Conservation (phyloP, 2,329 filamentous ascomycete genomes). For the Pseudogymnoascus pannorum region DNA sequence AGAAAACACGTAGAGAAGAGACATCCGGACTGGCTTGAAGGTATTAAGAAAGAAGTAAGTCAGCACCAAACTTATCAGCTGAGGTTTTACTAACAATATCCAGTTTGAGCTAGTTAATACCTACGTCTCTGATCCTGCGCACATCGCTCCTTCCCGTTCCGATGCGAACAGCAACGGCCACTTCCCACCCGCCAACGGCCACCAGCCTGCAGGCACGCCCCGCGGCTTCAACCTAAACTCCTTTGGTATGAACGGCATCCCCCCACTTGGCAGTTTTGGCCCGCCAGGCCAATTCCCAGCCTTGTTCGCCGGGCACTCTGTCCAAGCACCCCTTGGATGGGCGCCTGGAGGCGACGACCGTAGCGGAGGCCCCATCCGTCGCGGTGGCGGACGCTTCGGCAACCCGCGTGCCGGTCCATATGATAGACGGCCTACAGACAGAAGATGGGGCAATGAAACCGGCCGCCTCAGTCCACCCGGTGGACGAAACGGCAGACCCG, state of each 20-base stretch:
- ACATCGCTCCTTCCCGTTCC: constrained; percentile 86
- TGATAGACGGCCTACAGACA: constrained; percentile 57
- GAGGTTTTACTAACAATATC: constrained; percentile 28
- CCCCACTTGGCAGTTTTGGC: constrained; percentile 52
- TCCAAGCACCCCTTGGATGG: constrained; percentile 39
- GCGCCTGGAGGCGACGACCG: constrained; percentile 45
- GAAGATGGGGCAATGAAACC: constrained; percentile 38
- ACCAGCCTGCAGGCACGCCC: constrained; percentile 74
- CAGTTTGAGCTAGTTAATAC: constrained; percentile 86
- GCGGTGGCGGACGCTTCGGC: constrained; percentile 55
- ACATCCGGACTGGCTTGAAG: constrained; percentile 79
- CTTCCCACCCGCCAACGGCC: constrained; percentile 74
- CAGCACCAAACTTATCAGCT: background rate
- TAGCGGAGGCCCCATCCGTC: constrained; percentile 58
- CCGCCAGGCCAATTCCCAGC: constrained; percentile 40
- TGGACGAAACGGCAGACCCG: constrained; percentile 42
- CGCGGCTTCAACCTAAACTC: constrained; percentile 83
- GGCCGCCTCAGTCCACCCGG: constrained; percentile 44
- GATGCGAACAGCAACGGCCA: constrained; percentile 95
- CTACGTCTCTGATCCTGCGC: constrained; percentile 88
- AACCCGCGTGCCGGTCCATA: constrained; percentile 62
- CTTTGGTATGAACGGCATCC: constrained; percentile 53
- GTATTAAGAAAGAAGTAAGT: constrained; percentile 74
- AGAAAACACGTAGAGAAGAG: constrained; percentile 96
- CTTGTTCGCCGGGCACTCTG: constrained; percentile 47